Base-by-base conservation (phyloP, 2,329 filamentous ascomycete genomes). In the Ceratocystis diversiconidia region DNA sequence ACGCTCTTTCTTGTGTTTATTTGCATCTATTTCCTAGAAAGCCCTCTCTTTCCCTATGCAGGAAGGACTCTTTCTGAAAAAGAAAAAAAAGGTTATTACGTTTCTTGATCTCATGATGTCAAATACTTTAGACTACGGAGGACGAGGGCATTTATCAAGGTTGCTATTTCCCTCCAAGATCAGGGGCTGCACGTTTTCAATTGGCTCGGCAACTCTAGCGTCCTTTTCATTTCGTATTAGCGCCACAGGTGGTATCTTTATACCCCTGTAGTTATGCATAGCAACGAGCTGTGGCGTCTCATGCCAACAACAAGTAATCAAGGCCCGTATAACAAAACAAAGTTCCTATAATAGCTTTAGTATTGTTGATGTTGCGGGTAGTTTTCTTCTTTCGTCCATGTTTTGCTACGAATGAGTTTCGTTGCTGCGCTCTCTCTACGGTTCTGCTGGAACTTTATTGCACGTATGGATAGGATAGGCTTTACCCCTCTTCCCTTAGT, bases 191-290 rank as follows among this genome's bases (percentile, higher is more conserved):
- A 8, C 28, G 28, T 8, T 30, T 59, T 7, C 55, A 59, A 59
- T 59, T 59, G 55, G 55, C 55, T 59, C 55, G 32, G n/a, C 55
- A 59, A 36, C 55, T 59, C 28, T 59, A 59, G 55, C 28, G 55
- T 36, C 15, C 6, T 36, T n/a, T 59, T 59, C 15, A 36, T 36
- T 59, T 59, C 55, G 55, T 59, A 59, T 59, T 59, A 59, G 55
- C 55, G 55, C 55, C 55, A 59, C 55, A 59, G 15, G 30, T 36
- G 12, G 55, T 36, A 2, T 59, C 28, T 59, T 59, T 12, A 52
- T 6, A 59, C 28, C 55, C 55, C 55, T 59, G 55, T n/a, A 2
- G 17, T 17, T n/a, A 36, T 59, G 28, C 55, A 15, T 36, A 59
- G 55, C 55, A 59, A 59, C 55, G 7, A 36, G 2, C 1, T 32